A percentile compares a stretch with the other conserved stretches of the same genome.
These are phyloP conservation scores for Xylariaceae sp. DNA, from an alignment of 2,329 filamentous ascomycete species.

Conservation along the genomic window DNA sequence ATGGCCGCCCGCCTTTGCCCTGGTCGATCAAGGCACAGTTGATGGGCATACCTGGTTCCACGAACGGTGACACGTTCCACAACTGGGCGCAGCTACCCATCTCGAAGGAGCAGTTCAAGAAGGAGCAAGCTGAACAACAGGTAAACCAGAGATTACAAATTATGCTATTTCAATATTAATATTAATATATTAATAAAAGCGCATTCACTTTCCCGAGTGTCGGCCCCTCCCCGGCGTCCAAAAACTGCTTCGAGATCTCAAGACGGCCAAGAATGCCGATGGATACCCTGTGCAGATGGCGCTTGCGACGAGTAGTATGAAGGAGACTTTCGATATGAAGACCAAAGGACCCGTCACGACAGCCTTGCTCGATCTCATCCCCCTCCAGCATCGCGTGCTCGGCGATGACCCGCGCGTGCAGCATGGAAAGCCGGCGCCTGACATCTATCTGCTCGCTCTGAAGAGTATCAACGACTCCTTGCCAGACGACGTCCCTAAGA, in stretches of 20 bases:
- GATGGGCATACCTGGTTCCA: constrained; percentile 64
- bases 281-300: constrained; percentile 57
- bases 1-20: constrained; percentile 67
- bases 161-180: too few relatives aligned
- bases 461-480: constrained; percentile 67
- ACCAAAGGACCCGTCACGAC: constrained; percentile 46
- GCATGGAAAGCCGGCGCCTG: constrained; percentile 73
- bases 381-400: constrained; percentile 60
- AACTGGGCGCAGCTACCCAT: constrained; percentile 76
- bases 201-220: constrained; percentile 63
- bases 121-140: constrained; percentile 61
- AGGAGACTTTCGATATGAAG: constrained; percentile 67
- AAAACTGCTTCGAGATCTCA: constrained; percentile 58
- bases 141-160: too few relatives aligned
- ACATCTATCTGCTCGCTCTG: constrained; percentile 75
- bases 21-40: constrained; percentile 78
- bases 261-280: constrained; percentile 33
- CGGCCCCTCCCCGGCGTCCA: constrained; percentile 69
- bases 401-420: constrained; percentile 72
- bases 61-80: constrained; percentile 46
- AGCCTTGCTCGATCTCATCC: constrained; percentile 52
- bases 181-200: too few relatives aligned
- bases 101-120: constrained; percentile 62
- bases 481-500: constrained; percentile 52
- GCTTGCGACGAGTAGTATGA: constrained; percentile 69